Base-by-base conservation (phyloP, 2,329 filamentous ascomycete species). In the Aureobasidium sp. region DNA sequence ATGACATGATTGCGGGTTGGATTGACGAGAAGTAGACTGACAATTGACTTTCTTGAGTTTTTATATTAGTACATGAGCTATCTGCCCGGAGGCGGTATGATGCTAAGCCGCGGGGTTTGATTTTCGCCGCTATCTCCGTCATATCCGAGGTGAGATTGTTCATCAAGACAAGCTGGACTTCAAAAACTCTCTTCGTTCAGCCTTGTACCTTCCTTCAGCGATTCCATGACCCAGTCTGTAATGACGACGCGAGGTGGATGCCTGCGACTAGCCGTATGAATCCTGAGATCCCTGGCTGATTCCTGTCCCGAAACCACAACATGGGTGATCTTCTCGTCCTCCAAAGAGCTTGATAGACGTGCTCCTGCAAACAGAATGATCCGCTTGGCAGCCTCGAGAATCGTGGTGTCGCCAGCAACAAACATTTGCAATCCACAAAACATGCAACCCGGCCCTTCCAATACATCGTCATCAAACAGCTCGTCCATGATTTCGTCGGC, bases 131-230 rank as follows among this genome's bases (percentile, higher is more conserved):
- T 50, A 50, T 50, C 47, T 50, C 47, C 47, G 47, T 10, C 29
- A 50, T 37, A 11, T 50, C 47, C 47, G 47, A 37, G n/a, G 27
- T 2, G 17, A 17, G 31, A 50, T 37, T 37, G 43, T 29, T 46
- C 43, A 29, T 29, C 25, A 27, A 46, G 25, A 19, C n/a, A 13
- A 4, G 15, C 17, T n/a, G 21, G 15, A 13, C 15, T 23, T 50
- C 19, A 37, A 8, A 50, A 13, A 4, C 65, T 65, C 61, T 93
- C 89, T 74, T 96, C 93, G 65, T 95, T 90, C 49, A 96, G 71
- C 63, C 88, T 69, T 0, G 90, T 95, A 64, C 79, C 80, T 70
- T 93, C 89, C 61, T 78, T 78, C 90, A 92, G 96, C 67, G 89
- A 89, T 57, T 88, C 84, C 54, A 86, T 80, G 0, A 96, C 74